Evolutionary conservation across 352 stramenopile species (phyloP).

Genomic region (Phytopythium vexans): DNA sequence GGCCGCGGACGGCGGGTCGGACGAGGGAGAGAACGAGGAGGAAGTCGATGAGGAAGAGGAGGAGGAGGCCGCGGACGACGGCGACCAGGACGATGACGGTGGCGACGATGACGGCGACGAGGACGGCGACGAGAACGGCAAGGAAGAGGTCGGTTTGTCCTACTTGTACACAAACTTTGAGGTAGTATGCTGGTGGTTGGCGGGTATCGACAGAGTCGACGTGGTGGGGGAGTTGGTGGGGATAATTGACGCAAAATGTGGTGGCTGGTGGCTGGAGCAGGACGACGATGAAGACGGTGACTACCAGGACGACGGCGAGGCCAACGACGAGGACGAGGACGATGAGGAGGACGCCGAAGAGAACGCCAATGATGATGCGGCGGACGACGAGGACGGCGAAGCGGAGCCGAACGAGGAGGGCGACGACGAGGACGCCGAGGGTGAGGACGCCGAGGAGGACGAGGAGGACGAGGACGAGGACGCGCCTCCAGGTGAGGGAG

Average conservation of each 20-base stretch:
- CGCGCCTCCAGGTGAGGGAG: conserved; percentile 36
- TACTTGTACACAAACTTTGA: conserved; percentile 73
- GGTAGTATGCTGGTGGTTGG: conserved; percentile 8
- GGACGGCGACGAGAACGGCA: conserved; percentile 15
- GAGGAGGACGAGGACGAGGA: conserved; percentile 39
- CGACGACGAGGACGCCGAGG: conserved; percentile 37
- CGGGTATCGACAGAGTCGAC: too few relatives aligned
- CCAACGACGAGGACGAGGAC: conserved; percentile 33
- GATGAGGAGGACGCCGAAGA: conserved; percentile 25
- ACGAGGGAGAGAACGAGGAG: conserved; percentile 16
- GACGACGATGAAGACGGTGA: conserved; percentile 43
- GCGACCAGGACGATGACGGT: conserved; percentile 16
- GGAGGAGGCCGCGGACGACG: conserved; percentile 15
- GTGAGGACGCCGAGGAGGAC: conserved; percentile 25
- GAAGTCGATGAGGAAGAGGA: conserved; percentile 15
- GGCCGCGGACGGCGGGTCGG: conserved; percentile 13
- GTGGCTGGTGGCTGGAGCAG: conserved; percentile 5
- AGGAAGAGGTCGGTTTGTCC: conserved; percentile 53
- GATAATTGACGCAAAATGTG: too few relatives aligned
- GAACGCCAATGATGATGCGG: conserved; percentile 13
- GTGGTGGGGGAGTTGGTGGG: too few relatives aligned
- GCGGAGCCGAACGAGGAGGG: conserved; percentile 15
- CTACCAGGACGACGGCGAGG: conserved; percentile 20
- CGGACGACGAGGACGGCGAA: conserved; percentile 10
- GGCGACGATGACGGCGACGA: conserved; percentile 13